Percentiles rank a stretch among this genome's conserved stretches.
phyloP scores from a whole-genome alignment of 495 filamentous ascomycete species.

The Parathielavia appendiculata region DNA sequence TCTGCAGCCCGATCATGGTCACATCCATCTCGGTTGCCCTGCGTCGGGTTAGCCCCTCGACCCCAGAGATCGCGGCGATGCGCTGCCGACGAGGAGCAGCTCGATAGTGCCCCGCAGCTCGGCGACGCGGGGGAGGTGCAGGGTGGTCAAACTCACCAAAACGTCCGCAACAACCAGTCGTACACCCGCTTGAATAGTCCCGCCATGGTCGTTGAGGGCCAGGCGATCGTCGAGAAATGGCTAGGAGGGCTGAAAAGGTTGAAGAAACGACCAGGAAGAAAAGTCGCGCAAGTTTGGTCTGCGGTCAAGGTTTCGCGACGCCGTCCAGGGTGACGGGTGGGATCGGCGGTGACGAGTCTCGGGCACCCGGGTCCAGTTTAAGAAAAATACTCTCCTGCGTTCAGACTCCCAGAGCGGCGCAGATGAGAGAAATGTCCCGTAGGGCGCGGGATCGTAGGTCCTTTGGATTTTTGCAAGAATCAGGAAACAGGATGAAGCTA shows the following conservation, averaged over 20 bases:
- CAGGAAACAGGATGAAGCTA: conserved; percentile 20
- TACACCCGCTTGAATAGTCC: conserved; percentile 79
- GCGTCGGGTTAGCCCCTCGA: conserved; percentile 26
- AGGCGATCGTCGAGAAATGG: conserved; percentile 2
- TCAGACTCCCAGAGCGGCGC: conserved; percentile 29
- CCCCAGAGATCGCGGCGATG: background rate
- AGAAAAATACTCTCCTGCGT: conserved; percentile 40
- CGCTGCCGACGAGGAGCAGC: conserved; percentile 16
- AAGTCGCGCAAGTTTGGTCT: conserved; percentile 16
- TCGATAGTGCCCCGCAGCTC: conserved; percentile 19
- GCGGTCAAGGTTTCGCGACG: conserved; percentile 4
- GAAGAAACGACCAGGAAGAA: background rate
- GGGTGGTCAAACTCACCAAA: conserved; percentile 69
- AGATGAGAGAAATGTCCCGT: conserved; percentile 47
- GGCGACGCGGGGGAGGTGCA: conserved; percentile 10
- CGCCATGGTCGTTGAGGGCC: conserved; percentile 26
- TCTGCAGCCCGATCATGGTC: conserved; percentile 98
- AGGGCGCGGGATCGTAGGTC: conserved; percentile 30
- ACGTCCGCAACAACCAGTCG: conserved; percentile 96
- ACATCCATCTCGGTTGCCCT: conserved; percentile 99
- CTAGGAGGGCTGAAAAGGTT: conserved; percentile 21
- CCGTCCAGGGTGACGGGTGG: conserved; percentile 12
- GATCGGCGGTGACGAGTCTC: conserved; percentile 25
- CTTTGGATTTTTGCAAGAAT: conserved; percentile 31
- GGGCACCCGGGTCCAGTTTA: conserved; percentile 20